Percentiles rank a stretch among this genome's conserved stretches.
These are phyloP conservation scores for Candida dendrica DNA, from an alignment of 805 yeast species.

Conservation along the genomic window DNA sequence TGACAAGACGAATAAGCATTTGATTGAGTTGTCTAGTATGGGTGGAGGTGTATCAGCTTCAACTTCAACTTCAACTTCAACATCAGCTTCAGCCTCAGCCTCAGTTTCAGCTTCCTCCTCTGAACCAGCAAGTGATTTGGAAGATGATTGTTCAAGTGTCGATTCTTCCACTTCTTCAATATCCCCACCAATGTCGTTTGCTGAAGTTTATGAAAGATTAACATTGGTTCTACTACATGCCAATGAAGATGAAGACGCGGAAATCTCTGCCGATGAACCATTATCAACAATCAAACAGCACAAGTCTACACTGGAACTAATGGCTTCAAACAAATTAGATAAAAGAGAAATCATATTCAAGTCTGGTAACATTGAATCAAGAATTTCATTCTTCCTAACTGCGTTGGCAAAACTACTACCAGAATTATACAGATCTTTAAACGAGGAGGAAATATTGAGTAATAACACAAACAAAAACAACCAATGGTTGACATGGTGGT, in stretches of 20 bases:
- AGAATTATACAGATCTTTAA: conserved; percentile 66
- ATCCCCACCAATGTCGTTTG: conserved; percentile 40
- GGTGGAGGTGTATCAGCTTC: neutral
- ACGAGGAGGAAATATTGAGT: conserved; percentile 71
- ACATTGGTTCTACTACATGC: conserved; percentile 67
- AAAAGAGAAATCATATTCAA: conserved; percentile 36
- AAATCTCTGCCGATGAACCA: neutral
- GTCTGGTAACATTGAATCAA: conserved; percentile 52
- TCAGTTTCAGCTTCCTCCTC: neutral
- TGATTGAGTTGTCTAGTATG: conserved; percentile 8
- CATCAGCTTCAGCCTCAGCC: neutral
- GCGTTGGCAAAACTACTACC: conserved; percentile 60
- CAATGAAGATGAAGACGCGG: conserved; percentile 9
- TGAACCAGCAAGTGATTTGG: neutral
- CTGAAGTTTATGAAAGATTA: conserved; percentile 68
- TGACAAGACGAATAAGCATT: conserved; percentile 13
- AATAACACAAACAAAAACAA: conserved; percentile 54
- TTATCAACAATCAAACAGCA: neutral
- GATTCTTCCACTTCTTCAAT: conserved; percentile 8
- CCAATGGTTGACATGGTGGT: conserved; percentile 94
- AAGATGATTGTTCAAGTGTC: conserved; percentile 5
- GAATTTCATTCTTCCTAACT: conserved; percentile 61
- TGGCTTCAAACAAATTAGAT: conserved; percentile 10
- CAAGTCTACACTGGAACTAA: neutral
- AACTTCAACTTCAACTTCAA: neutral